Base-by-base conservation (phyloP, 2,329 filamentous ascomycete species). In the Calonectria fujianensis region DNA sequence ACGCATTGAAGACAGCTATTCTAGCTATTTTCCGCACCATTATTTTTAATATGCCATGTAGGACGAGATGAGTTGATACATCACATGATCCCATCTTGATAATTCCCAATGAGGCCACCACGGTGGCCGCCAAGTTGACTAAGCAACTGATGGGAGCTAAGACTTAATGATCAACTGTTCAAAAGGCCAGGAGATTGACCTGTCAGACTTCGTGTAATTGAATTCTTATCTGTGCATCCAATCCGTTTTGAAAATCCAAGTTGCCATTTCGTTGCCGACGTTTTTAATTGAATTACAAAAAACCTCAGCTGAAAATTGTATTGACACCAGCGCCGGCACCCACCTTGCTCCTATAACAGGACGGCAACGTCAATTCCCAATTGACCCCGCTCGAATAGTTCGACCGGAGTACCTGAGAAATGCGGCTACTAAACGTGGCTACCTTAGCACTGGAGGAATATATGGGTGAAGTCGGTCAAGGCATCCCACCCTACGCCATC, bases 391-490 rank as follows among this genome's bases (percentile, higher is more conserved):
- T 27, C 35, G 20, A 10, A 27, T 8, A n/a, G 18, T n/a, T 27
- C 32, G 8, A 16, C 32, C 32, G 35, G 18, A 20, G 2, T n/a
- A 16, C 20, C 14, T 54, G n/a, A 67, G 16, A 52, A 41, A 67
- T 67, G 64, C 20, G 64, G n/a, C 32, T 67, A 10, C 29, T 67
- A 4, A 67, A 67, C 20, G 64, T 67, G 24, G 14, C 64, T 4
- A 67, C 64, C 6, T 41, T 67, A 9, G 64, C 64, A 20, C 64
- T 68, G 3, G 65, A 68, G 51, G 50, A 57, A 57, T 68, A 57
- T 29, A 50, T 68, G 65, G 65, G 65, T 18, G 65, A 68, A 45
- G 50, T 57, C 50, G 65, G 32, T 20, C 50, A 41, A 7, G 31
- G 4, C n/a, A 41, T 61, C 57, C 57, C 57, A 2, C 13, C 14